Base-by-base conservation (phyloP, 2,329 filamentous ascomycete genomes). In the Pseudopyricularia cyperi region DNA sequence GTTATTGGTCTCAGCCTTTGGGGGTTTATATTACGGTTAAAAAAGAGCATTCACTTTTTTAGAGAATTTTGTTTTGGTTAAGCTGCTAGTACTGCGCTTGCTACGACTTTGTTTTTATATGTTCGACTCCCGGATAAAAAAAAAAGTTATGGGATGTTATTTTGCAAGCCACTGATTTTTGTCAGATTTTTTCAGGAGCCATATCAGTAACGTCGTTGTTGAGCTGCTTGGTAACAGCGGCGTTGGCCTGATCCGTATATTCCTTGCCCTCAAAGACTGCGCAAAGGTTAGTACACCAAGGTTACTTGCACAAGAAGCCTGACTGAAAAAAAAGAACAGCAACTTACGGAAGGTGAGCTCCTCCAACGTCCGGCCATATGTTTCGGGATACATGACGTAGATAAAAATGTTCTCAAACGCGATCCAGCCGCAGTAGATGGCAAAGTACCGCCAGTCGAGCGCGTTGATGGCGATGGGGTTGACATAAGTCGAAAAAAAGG, bases 351-450 rank as follows among this genome's bases (percentile, higher is more conserved):
- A 70, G 2, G 67, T 57, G 46, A 71, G 60, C 50, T 93, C 87
- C 69, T 93, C 87, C 24, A 93, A 71, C 51, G 86, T 83, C 53
- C 89, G 77, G 55, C 88, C 88, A 55, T 84, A 85, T 0, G 88
- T 94, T 68, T 94, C 88, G 9, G 88, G 87, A 64, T 91, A 94
- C 56, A 90, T 75, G 66, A 89, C 86, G 68, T 83, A 93, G 50
- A 93, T 84, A 80, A 67, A 58, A 26, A 47, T 52, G 39, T 71
- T 62, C 58, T 73, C 68, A 34, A 71, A 67, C 2, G 62, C 60
- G 12, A 73, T 63, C 63, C 69, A 73, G 28, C 65, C 67, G 56
- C 67, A 69, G 55, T 71, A 72, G 9, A 69, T 68, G 28, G 69
- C 66, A 34, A 71, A 63, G 54, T 71, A 73, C 32, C 63, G 65